Evolutionary conservation across 2,329 filamentous ascomycete species (phyloP).

Genomic region (Epichloe glyceriae): DNA sequence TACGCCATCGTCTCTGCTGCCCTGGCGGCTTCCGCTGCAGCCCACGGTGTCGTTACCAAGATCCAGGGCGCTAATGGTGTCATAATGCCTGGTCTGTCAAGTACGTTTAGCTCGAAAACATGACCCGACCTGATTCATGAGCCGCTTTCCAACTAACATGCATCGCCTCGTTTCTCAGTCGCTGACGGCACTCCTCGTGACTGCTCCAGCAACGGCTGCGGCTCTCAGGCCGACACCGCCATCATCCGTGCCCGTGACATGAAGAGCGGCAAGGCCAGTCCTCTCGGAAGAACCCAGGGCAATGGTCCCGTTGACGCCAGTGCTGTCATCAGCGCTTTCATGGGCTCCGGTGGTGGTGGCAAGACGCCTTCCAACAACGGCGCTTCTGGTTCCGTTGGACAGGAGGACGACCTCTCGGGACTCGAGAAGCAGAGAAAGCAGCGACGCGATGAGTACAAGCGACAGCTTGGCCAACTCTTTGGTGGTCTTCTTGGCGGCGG

Average conservation of each 20-base stretch:
- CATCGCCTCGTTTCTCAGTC: constrained; percentile 23
- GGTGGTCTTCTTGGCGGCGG: constrained; percentile 10
- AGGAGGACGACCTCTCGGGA: constrained; percentile 29
- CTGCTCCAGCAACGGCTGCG: constrained; percentile 47
- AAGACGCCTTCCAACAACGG: constrained; percentile 25
- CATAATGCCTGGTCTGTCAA: constrained; percentile 43
- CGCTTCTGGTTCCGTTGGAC: constrained; percentile 24
- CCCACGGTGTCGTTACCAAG: constrained; percentile 44
- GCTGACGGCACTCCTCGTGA: constrained; percentile 55
- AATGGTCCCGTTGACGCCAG: constrained; percentile 45
- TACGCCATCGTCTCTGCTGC: constrained; percentile 16
- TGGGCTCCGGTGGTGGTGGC: constrained; percentile 27
- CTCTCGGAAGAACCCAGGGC: constrained; percentile 51
- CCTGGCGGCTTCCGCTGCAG: constrained; percentile 35
- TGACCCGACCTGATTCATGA: not conserved
- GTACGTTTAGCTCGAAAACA: constrained; percentile 10
- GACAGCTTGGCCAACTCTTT: constrained; percentile 20
- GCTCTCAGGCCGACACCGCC: constrained; percentile 56
- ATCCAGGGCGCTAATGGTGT: constrained; percentile 49
- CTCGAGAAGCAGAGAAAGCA: constrained; percentile 9
- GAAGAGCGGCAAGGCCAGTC: constrained; percentile 33
- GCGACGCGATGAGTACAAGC: constrained; percentile 13
- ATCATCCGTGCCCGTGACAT: constrained; percentile 53
- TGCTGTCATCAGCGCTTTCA: constrained; percentile 46
- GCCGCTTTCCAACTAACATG: not conserved